phyloP scores from a whole-genome alignment of 139 green algal genomes.

The Edaphochlamys debaryana region DNA sequence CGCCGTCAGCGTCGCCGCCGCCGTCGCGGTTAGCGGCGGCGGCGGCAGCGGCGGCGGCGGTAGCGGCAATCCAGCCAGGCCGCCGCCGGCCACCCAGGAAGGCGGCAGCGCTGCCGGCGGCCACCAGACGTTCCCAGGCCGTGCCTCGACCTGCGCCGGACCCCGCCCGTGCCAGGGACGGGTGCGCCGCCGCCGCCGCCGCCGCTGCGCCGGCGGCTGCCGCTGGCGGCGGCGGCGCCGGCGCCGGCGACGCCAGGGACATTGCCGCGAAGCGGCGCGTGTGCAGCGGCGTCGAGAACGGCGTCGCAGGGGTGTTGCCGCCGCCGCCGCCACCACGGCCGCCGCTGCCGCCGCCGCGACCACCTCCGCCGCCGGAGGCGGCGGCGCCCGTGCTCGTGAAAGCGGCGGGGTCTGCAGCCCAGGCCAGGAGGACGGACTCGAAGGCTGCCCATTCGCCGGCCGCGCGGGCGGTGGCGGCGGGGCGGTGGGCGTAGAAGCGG shows the following conservation, averaged over 20 bases:
- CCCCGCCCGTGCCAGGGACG: too few relatives aligned
- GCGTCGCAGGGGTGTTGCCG: neutral
- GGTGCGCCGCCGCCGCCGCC: neutral
- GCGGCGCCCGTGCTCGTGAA: neutral
- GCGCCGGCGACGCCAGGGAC: slow-evolving; percentile 22
- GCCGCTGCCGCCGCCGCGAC: neutral
- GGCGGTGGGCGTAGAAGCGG: slow-evolving; percentile 44
- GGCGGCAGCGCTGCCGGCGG: neutral
- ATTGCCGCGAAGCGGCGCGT: slow-evolving; percentile 43
- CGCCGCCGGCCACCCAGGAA: slow-evolving; percentile 1
- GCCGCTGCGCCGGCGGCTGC: neutral
- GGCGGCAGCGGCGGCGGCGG: neutral
- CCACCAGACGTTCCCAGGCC: slow-evolving; percentile 29
- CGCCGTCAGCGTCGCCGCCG: too few relatives aligned
- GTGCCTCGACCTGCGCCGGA: neutral
- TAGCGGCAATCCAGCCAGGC: neutral
- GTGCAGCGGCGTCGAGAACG: slow-evolving; percentile 30
- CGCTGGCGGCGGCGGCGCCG: neutral
- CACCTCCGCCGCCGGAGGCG: neutral
- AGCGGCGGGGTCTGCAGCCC: slow-evolving; percentile 44
- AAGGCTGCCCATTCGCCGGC: slow-evolving; percentile 50
- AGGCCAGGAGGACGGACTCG: slow-evolving; percentile 45
- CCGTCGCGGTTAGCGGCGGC: neutral
- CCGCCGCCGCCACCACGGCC: slow-evolving; percentile 4
- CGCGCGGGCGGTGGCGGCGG: neutral